Evolutionary conservation across 2,329 filamentous ascomycete genomes (phyloP).

Genomic region (Paecilomyces sp.): DNA sequence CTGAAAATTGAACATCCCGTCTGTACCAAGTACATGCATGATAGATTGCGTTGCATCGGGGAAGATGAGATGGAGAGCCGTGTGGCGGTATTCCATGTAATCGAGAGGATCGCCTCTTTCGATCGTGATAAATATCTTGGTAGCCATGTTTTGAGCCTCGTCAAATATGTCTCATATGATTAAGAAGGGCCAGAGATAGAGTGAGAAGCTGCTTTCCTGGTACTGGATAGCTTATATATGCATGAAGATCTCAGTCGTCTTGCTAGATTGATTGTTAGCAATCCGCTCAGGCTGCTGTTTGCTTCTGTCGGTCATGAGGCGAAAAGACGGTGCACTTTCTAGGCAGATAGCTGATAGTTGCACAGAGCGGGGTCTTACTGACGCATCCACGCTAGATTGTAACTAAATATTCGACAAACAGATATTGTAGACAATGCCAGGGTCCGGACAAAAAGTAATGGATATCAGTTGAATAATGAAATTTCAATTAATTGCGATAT

Average conservation of each 20-base stretch:
- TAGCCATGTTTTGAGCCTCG: conserved; percentile 8
- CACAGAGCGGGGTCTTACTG: background rate
- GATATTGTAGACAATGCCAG: no score
- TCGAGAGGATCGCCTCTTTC: conserved; percentile 21
- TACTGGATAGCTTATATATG: background rate
- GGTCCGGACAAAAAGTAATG: no score
- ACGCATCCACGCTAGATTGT: background rate
- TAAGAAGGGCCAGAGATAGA: background rate
- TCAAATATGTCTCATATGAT: background rate
- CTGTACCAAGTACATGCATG: conserved; percentile 18
- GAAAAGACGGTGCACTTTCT: no score
- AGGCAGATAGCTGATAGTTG: background rate
- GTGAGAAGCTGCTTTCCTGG: background rate
- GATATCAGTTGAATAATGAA: no score
- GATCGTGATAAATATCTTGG: conserved; percentile 16
- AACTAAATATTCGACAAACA: no score
- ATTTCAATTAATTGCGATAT: no score
- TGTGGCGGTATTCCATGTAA: conserved; percentile 23
- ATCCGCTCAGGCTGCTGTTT: no score
- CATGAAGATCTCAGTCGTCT: background rate
- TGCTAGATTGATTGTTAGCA: no score
- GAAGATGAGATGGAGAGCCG: conserved; percentile 18
- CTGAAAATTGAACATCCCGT: conserved; percentile 18
- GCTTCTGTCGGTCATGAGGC: no score
- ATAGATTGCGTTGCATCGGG: conserved; percentile 9